These are phyloP conservation scores for Boletus coccyginus DNA, from an alignment of 768 basidiomycete genomes.

Conservation along the genomic window DNA sequence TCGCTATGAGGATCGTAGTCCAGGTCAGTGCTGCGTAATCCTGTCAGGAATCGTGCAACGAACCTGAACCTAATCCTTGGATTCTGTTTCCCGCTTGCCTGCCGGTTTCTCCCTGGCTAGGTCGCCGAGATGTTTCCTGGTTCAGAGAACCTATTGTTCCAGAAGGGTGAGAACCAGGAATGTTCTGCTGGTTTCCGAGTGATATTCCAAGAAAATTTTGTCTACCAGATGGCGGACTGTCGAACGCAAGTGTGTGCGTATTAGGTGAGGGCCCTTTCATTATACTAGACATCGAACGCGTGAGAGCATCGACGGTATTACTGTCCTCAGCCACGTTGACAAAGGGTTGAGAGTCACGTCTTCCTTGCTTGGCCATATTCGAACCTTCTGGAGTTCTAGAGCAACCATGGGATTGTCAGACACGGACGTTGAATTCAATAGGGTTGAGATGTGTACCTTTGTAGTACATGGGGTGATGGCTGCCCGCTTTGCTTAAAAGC, in stretches of 20 bases:
- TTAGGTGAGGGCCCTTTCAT: neutral
- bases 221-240: slow-evolving; percentile 1
- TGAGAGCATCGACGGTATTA: slow-evolving; percentile 2
- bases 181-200: neutral
- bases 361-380: neutral
- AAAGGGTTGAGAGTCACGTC: neutral
- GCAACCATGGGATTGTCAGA: slow-evolving; percentile 1
- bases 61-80: slow-evolving; percentile 18
- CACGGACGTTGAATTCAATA: neutral
- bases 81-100: slow-evolving; percentile 4
- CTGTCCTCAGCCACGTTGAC: neutral
- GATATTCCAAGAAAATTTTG: neutral
- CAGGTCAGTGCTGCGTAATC: neutral
- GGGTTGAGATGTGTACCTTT: slow-evolving; percentile 7
- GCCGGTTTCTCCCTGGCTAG: slow-evolving; percentile 5
- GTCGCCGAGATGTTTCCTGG: neutral
- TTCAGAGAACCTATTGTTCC: neutral
- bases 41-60: neutral
- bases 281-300: slow-evolving; percentile 9
- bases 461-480: neutral
- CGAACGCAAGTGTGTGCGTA: neutral
- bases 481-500: neutral
- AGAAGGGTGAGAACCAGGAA: slow-evolving; percentile 5
- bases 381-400: neutral
- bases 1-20: slow-evolving; percentile 1